These are phyloP conservation scores for Ceratorhiza oryzae-sativae DNA, from an alignment of 1,284 basidiomycete genomes.

Conservation along the genomic window DNA sequence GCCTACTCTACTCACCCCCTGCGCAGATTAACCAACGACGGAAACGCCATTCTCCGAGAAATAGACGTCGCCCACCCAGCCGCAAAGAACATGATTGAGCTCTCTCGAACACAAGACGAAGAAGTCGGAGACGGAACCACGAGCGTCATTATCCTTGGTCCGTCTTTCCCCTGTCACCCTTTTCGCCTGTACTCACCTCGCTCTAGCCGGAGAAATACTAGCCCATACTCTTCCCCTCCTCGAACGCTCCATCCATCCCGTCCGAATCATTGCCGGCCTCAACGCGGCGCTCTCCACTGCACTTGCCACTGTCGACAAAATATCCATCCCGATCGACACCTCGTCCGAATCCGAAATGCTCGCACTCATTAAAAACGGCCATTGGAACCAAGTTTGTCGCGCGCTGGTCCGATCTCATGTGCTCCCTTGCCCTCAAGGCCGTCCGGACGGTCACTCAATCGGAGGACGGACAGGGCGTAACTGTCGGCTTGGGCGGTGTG, in stretches of 20 bases:
- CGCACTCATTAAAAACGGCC: conserved; percentile 94
- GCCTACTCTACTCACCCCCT: background rate
- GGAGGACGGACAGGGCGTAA: conserved; percentile 62
- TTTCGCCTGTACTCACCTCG: conserved; percentile 3
- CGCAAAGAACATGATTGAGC: conserved; percentile 99
- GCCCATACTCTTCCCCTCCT: conserved; percentile 92
- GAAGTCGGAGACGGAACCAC: conserved; percentile 99
- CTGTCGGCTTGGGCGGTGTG: conserved; percentile 42
- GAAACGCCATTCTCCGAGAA: conserved; percentile 95
- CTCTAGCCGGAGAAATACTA: conserved; percentile 94
- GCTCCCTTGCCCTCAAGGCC: conserved; percentile 89
- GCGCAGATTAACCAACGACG: conserved; percentile 90
- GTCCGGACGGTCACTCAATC: conserved; percentile 80
- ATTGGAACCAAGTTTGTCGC: conserved; percentile 99
- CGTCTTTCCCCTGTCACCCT: conserved; percentile 46
- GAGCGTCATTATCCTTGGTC: conserved; percentile 95
- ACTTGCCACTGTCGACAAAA: conserved; percentile 83
- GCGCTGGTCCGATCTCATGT: conserved; percentile 98
- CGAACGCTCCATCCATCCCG: conserved; percentile 96
- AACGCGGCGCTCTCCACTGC: conserved; percentile 94
- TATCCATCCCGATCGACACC: conserved; percentile 91
- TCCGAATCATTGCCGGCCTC: conserved; percentile 98
- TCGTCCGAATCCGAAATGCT: conserved; percentile 92
- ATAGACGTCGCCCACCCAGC: conserved; percentile 99
- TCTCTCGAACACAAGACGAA: conserved; percentile 96